phyloP scores from a whole-genome alignment of 495 filamentous ascomycete species.

The Penicillium roqueforti region DNA sequence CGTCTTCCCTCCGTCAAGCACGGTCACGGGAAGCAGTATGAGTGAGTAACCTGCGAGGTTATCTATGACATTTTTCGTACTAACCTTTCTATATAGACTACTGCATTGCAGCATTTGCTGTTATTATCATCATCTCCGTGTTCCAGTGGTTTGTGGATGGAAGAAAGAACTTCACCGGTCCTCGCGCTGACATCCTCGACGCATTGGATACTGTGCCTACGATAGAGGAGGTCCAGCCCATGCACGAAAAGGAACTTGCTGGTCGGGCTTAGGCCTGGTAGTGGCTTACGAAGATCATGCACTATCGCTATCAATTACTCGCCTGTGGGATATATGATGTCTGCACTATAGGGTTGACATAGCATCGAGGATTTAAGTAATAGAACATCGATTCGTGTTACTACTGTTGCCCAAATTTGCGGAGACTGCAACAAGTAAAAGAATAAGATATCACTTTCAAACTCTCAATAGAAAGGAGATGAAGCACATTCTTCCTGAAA shows the following conservation, averaged over 20 bases:
- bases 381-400: no score
- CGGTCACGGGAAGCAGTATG: slow-evolving; percentile 64
- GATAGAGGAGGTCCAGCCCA: neutral
- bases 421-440: no score
- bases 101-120: slow-evolving; percentile 64
- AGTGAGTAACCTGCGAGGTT: slow-evolving; percentile 37
- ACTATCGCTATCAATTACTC: no score
- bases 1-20: slow-evolving; percentile 62
- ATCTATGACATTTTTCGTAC: neutral
- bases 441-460: no score
- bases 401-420: no score
- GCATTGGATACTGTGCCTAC: slow-evolving; percentile 7
- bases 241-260: slow-evolving; percentile 5
- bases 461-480: no score
- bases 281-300: neutral
- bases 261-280: neutral
- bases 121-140: slow-evolving; percentile 59
- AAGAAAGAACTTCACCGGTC: slow-evolving; percentile 61
- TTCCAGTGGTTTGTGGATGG: slow-evolving; percentile 67
- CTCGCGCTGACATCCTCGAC: slow-evolving; percentile 41
- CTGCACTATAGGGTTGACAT: neutral
- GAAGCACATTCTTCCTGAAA: no score
- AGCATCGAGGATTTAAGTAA: no score
- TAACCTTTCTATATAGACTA: slow-evolving; percentile 42
- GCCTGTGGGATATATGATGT: neutral